phyloP scores from a whole-genome alignment of 129 eudicot genomes.

The Centaurea solstitialis region DNA sequence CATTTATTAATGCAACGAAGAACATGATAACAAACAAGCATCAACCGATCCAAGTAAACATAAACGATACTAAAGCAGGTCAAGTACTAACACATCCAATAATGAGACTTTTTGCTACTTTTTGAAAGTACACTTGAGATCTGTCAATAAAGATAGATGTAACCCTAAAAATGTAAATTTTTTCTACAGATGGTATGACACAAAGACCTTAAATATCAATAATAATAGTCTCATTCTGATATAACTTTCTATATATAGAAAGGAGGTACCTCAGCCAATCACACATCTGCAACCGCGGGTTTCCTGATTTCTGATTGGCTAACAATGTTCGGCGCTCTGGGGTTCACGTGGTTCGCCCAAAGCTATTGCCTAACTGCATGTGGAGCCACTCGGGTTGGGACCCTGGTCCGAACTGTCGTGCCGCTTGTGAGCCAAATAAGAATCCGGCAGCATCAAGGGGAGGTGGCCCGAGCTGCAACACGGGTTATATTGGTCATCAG shows the following conservation, averaged over 20 bases:
- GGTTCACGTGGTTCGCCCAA: slow-evolving; percentile 63
- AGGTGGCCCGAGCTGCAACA: slow-evolving; percentile 62
- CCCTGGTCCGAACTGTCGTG: slow-evolving; percentile 65
- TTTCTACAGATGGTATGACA: slow-evolving; percentile 24
- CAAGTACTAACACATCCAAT: slow-evolving; percentile 16
- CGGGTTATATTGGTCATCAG: not conserved
- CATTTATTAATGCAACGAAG: not conserved
- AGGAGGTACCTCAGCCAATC: slow-evolving; percentile 17
- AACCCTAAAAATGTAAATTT: slow-evolving; percentile 29
- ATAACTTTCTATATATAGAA: slow-evolving; percentile 26
- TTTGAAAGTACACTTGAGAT: slow-evolving; percentile 35
- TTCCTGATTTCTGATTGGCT: slow-evolving; percentile 29
- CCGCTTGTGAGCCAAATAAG: slow-evolving; percentile 62
- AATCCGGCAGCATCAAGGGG: slow-evolving; percentile 66
- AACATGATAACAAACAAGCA: not conserved
- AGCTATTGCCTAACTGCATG: slow-evolving; percentile 82
- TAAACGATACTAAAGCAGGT: slow-evolving; percentile 5
- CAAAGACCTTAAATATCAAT: slow-evolving; percentile 31
- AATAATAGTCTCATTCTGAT: slow-evolving; percentile 19
- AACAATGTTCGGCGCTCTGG: slow-evolving; percentile 15
- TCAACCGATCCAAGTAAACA: slow-evolving; percentile 1
- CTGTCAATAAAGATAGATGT: slow-evolving; percentile 23
- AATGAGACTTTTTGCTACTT: slow-evolving; percentile 20
- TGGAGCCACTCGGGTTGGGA: slow-evolving; percentile 87
- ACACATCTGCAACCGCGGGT: slow-evolving; percentile 21